Evolutionary conservation across 495 filamentous ascomycete genomes (phyloP), one percentile per base, ranked within the genome.

Genomic region (Penicillium ucsense): DNA sequence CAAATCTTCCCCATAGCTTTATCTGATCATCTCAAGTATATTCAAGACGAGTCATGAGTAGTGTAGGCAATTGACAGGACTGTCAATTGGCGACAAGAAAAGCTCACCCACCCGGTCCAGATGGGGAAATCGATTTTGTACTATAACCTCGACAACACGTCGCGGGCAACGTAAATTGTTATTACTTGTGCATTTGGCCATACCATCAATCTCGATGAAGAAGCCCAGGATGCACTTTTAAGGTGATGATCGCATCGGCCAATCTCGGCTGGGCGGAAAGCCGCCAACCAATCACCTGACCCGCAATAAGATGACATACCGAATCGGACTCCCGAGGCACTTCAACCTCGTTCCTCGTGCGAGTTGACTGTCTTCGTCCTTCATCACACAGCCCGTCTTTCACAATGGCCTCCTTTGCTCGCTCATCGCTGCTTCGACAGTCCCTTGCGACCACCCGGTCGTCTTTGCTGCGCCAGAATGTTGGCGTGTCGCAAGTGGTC

Each of bases 401-500:
- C 56, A 60, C 58, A 58, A 73, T 73, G 70, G 68, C 68, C 51
- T 68, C 67, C 45, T 61, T 73, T 50, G 61, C 61, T 55, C 70
- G 70, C 57, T 60, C 66, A 45, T 65, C 65, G 36, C 57, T 64
- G 53, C 60, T 68, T 48, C 59, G 60, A 52, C 69, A 65, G 57
- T 53, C 59, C 46, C 67, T 69, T 45, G 64, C 67, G 56, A 63
- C 60, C 50, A 55, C 61, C 59, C 62, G 64, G 50, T 55, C 64
- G 53, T 61, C 66, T 40, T 50, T 70, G 49, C 58, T 63, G 49
- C 62, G 57, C 54, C 61, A 57, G 56, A 70, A 68, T 64, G 60
- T 56, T 50, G 67, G 63, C 41, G 58, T 67, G 46, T 70, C 67
- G 56, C 68, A 71, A 62, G 55, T 78, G 45, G 75, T 84, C 33